These are phyloP conservation scores for Fusarium avenaceum DNA, from an alignment of 2,329 filamentous ascomycete species.

Conservation along the genomic window DNA sequence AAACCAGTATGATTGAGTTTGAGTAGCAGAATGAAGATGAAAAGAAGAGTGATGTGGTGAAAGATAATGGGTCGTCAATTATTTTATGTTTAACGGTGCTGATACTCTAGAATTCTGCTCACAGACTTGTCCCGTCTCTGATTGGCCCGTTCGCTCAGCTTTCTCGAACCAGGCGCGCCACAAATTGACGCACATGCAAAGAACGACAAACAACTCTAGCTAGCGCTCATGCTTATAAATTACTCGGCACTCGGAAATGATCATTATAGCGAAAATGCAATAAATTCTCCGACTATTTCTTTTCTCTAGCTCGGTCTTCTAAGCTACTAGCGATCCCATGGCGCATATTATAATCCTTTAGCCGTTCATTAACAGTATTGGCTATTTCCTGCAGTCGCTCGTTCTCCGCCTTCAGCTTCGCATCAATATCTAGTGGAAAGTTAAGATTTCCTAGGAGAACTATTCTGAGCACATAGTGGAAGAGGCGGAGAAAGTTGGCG, in stretches of 20 bases:
- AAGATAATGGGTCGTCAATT: background rate
- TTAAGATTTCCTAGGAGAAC: conserved; percentile 53
- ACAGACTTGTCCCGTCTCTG: background rate
- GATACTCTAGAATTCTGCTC: too few species aligned
- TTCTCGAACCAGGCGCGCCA: conserved; percentile 6
- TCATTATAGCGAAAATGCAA: background rate
- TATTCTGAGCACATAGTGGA: conserved; percentile 53
- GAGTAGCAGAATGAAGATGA: too few species aligned
- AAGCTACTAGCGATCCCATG: background rate
- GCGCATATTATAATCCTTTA: conserved; percentile 49
- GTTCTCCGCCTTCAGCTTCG: conserved; percentile 50
- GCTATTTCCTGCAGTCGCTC: conserved; percentile 51
- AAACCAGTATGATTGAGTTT: too few species aligned
- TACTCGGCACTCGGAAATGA: background rate
- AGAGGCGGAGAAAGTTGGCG: conserved; percentile 54
- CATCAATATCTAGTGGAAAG: conserved; percentile 47
- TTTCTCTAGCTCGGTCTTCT: background rate
- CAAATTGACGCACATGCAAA: background rate
- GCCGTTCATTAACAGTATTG: conserved; percentile 49
- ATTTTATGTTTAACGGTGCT: conserved; percentile 21
- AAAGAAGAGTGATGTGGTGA: background rate
- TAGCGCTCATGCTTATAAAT: background rate
- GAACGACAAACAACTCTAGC: background rate
- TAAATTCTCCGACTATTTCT: background rate
- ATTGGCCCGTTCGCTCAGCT: conserved; percentile 41